Conservation (phyloP, 2,329 filamentous ascomycete species). For the Diatrype stigma region DNA sequence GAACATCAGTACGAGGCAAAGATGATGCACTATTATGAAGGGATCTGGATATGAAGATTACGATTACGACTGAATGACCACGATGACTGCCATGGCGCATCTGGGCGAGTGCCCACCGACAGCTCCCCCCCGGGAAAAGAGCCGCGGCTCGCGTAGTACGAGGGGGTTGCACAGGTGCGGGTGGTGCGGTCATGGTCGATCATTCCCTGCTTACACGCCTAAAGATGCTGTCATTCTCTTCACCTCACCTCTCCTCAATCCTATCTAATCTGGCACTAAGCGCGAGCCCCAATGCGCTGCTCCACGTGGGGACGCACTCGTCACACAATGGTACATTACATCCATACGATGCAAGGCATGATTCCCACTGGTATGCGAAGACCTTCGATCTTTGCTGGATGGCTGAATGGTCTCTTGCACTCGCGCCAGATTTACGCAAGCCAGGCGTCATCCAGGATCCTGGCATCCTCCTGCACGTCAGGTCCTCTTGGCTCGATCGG, state of each 20-base stretch:
- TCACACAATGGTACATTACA: too few species aligned
- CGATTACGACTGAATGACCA: neutral
- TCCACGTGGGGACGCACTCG: neutral
- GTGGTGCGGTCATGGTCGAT: neutral
- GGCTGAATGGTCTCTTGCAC: neutral
- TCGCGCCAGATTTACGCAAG: conserved; percentile 8
- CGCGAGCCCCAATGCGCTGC: neutral
- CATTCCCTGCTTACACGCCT: neutral
- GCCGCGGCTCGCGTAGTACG: neutral
- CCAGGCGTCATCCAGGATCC: conserved; percentile 15
- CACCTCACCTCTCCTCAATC: too few species aligned
- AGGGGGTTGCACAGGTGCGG: neutral
- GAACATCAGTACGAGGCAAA: too few species aligned
- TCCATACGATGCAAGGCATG: too few species aligned
- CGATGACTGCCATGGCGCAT: neutral
- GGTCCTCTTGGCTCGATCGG: conserved; percentile 6
- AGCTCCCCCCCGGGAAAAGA: too few species aligned
- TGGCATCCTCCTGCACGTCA: conserved; percentile 6
- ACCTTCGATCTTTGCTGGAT: neutral
- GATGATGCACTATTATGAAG: too few species aligned
- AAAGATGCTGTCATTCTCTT: too few species aligned
- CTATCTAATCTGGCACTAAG: neutral
- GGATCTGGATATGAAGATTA: neutral
- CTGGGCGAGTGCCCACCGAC: neutral
- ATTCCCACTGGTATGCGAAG: too few species aligned